A percentile compares a stretch with the other conserved stretches of the same genome.
Conservation (phyloP, 495 filamentous ascomycete species). For the Xylaria castorea region DNA sequence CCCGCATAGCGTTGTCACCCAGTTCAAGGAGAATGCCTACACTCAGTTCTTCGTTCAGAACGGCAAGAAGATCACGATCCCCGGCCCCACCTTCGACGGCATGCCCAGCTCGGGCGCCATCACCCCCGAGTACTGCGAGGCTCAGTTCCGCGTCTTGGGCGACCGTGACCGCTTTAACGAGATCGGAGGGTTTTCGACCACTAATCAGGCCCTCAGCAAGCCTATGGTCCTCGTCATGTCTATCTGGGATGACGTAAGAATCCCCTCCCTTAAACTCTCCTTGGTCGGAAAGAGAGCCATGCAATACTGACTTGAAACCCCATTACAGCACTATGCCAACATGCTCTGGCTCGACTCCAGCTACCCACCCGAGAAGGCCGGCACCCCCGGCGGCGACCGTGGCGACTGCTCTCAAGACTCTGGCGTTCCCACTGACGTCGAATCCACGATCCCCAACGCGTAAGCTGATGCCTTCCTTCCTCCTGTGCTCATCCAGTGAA, state of each 20-base stretch:
- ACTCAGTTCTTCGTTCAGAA: slow-evolving; percentile 76
- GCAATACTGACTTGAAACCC: neutral
- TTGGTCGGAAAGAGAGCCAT: neutral
- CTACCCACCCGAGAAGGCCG: slow-evolving; percentile 65
- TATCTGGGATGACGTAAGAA: slow-evolving; percentile 72
- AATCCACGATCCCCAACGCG: slow-evolving; percentile 60
- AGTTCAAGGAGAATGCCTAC: slow-evolving; percentile 70
- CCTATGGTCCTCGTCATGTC: slow-evolving; percentile 81
- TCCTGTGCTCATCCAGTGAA: neutral
- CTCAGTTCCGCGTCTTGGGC: slow-evolving; percentile 66
- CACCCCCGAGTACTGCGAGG: slow-evolving; percentile 65
- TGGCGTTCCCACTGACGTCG: slow-evolving; percentile 66
- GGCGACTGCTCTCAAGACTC: slow-evolving; percentile 70
- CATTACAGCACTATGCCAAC: slow-evolving; percentile 62
- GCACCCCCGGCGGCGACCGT: slow-evolving; percentile 69
- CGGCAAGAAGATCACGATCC: slow-evolving; percentile 66
- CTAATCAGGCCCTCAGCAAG: slow-evolving; percentile 61
- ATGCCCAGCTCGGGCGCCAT: slow-evolving; percentile 62
- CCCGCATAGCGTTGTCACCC: slow-evolving; percentile 69
- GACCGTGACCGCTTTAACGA: slow-evolving; percentile 64
- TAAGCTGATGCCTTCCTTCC: slow-evolving; percentile 55
- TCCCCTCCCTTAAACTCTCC: neutral
- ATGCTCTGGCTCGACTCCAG: slow-evolving; percentile 87
- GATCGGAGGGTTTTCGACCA: slow-evolving; percentile 65
- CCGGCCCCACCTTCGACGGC: slow-evolving; percentile 58